Evolutionary conservation across 1,284 basidiomycete species (phyloP).

Genomic region (Tilletia setariae): DNA sequence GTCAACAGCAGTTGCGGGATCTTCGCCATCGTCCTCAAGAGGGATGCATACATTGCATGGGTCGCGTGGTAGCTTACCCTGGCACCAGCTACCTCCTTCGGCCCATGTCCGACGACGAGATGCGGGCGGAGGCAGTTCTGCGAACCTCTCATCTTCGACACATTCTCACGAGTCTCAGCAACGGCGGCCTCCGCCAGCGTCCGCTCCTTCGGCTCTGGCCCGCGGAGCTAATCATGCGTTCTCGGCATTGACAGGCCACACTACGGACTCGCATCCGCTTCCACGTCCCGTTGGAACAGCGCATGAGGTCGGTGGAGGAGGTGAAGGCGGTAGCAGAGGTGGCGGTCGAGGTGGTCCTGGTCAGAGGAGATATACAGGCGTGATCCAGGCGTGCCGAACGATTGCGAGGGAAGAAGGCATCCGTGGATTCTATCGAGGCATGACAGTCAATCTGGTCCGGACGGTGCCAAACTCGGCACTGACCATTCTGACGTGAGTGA

Average conservation of each 20-base stretch:
- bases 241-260: background rate
- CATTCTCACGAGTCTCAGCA: constrained; percentile 71
- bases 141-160: too few species aligned
- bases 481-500: constrained; percentile 45
- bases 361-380: constrained; percentile 32
- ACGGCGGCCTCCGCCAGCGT: constrained; percentile 84
- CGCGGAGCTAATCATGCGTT: background rate
- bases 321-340: too few species aligned
- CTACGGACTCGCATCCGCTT: too few species aligned
- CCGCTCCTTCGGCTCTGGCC: constrained; percentile 81
- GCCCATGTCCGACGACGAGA: constrained; percentile 76
- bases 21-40: constrained; percentile 1
- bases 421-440: constrained; percentile 49
- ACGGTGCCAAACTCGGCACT: constrained; percentile 50
- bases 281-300: too few species aligned
- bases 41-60: constrained; percentile 17
- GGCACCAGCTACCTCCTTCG: constrained; percentile 75
- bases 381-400: constrained; percentile 34
- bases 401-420: constrained; percentile 44
- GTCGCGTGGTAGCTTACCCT: constrained; percentile 72
- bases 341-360: too few species aligned
- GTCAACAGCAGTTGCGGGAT: background rate
- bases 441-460: constrained; percentile 49
- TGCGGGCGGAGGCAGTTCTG: background rate
- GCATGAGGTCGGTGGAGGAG: too few species aligned